Conservation (phyloP, 106 monocot species). For the Dendrobium catenatum region DNA sequence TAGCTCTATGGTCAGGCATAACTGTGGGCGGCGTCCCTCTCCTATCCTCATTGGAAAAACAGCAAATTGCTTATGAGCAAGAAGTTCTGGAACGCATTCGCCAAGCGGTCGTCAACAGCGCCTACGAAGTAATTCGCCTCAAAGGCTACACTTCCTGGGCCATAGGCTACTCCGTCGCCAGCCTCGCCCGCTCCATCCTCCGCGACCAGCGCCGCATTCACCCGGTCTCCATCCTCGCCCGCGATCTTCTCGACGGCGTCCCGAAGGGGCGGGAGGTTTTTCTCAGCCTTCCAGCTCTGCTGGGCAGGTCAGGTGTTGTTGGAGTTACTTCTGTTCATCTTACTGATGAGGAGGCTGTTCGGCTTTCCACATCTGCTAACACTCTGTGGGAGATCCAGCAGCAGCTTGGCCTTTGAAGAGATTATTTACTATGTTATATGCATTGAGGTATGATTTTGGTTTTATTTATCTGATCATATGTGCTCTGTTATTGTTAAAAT, state of each 20-base stretch:
- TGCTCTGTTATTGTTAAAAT: no score
- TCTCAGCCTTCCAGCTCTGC: slow-evolving; percentile 72
- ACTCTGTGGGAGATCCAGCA: slow-evolving; percentile 53
- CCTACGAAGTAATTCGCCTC: slow-evolving; percentile 78
- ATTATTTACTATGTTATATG: neutral
- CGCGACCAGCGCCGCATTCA: slow-evolving; percentile 79
- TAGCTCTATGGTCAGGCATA: slow-evolving; percentile 92
- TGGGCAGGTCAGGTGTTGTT: slow-evolving; percentile 49
- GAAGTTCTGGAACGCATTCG: slow-evolving; percentile 59
- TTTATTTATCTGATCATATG: no score
- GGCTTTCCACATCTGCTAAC: slow-evolving; percentile 30
- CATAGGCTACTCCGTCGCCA: slow-evolving; percentile 80
- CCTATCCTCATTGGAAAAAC: slow-evolving; percentile 34
- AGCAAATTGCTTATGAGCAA: slow-evolving; percentile 28
- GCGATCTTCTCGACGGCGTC: slow-evolving; percentile 56
- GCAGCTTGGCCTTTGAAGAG: slow-evolving; percentile 26
- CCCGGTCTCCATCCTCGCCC: slow-evolving; percentile 64
- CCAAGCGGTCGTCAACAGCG: slow-evolving; percentile 58
- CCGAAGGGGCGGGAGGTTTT: slow-evolving; percentile 51
- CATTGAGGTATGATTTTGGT: neutral
- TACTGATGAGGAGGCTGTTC: slow-evolving; percentile 50
- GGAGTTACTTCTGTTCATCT: slow-evolving; percentile 47
- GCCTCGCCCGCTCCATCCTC: slow-evolving; percentile 55
- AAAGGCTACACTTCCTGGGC: slow-evolving; percentile 96
- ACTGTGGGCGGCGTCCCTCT: slow-evolving; percentile 73